Evolutionary conservation across 1,284 basidiomycete genomes (phyloP).

Genomic region (Porogramme epimiltina): DNA sequence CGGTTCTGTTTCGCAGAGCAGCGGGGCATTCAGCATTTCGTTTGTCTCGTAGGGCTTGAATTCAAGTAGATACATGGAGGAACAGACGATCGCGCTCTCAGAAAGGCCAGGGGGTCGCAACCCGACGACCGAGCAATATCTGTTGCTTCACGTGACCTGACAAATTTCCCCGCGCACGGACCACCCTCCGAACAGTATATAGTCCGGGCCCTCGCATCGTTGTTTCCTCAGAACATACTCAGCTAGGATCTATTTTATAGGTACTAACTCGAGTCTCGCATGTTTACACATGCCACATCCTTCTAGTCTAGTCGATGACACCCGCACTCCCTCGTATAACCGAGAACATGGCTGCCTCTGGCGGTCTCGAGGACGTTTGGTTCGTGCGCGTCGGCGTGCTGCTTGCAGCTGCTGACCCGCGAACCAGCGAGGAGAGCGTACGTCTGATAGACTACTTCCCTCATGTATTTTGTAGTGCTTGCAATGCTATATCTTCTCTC

Average conservation of each 20-base stretch:
- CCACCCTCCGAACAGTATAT: slow-evolving; percentile 39
- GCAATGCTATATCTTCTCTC: background rate
- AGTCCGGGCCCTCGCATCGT: slow-evolving; percentile 15
- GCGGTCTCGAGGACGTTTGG: slow-evolving; percentile 79
- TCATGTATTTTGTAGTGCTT: slow-evolving; percentile 3
- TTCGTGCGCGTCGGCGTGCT: slow-evolving; percentile 36
- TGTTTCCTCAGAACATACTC: slow-evolving; percentile 78
- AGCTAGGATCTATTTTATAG: slow-evolving; percentile 88
- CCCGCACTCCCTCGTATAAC: slow-evolving; percentile 69
- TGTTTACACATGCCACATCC: slow-evolving; percentile 83
- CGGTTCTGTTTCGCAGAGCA: no score
- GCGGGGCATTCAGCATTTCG: no score
- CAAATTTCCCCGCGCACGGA: slow-evolving; percentile 23
- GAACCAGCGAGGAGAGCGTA: slow-evolving; percentile 67
- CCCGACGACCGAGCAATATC: slow-evolving; percentile 10
- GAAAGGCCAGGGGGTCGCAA: no score
- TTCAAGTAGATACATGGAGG: no score
- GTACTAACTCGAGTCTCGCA: slow-evolving; percentile 88
- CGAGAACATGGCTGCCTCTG: slow-evolving; percentile 64
- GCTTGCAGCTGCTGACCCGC: slow-evolving; percentile 37
- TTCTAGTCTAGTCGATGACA: slow-evolving; percentile 82
- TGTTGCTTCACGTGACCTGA: slow-evolving; percentile 6
- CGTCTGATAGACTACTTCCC: slow-evolving; percentile 78
- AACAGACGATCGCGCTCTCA: background rate
- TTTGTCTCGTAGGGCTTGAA: no score